These are phyloP conservation scores for Umbilicus rupestris DNA, from an alignment of 164 flowering plant species.

Conservation along the genomic window DNA sequence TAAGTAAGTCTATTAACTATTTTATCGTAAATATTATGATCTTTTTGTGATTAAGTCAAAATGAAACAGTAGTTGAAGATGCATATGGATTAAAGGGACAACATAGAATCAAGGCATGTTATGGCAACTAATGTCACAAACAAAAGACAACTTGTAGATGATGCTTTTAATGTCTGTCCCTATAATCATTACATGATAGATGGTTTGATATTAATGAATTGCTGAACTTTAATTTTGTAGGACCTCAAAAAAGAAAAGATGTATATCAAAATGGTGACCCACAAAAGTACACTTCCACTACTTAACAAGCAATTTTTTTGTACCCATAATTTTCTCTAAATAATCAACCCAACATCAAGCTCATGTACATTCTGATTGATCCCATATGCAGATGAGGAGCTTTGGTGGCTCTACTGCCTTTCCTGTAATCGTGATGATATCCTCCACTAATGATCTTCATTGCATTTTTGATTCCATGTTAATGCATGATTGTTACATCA, in stretches of 20 bases:
- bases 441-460: neutral
- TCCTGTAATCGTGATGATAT: neutral
- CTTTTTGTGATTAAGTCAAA: neutral
- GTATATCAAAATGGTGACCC: neutral
- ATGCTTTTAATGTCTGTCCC: conserved; percentile 1
- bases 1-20: too few relatives aligned
- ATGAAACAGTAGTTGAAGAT: neutral
- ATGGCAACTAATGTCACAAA: neutral
- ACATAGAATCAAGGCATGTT: neutral
- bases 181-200: neutral
- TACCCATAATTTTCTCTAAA: neutral
- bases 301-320: neutral
- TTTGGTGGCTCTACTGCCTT: neutral
- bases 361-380: neutral
- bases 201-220: neutral
- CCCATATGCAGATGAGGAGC: neutral
- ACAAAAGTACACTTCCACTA: neutral
- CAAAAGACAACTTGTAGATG: neutral
- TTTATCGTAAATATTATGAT: neutral
- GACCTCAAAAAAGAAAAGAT: conserved; percentile 1
- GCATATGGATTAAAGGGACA: neutral
- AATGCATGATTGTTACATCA: neutral
- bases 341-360: neutral
- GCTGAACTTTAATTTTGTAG: neutral
- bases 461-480: neutral